Percentiles rank a stretch among this genome's conserved stretches.
Evolutionary conservation across 805 yeast species (phyloP).

Genomic region (Candida ipomoeae): DNA sequence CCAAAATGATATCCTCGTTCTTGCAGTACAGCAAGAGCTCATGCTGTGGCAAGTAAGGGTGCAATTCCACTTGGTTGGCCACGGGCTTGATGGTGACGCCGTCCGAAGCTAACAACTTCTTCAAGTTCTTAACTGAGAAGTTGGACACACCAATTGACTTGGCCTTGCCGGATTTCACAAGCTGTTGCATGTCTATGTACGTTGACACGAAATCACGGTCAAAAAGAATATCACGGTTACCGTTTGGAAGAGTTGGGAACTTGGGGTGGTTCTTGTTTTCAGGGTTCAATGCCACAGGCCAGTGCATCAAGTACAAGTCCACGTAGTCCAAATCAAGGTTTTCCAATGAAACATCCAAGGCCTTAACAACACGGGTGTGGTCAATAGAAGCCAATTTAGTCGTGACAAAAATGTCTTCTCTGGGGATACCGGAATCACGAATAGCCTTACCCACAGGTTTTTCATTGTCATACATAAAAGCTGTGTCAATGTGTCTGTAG

Average conservation of each 20-base stretch:
- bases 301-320: slow-evolving; percentile 75
- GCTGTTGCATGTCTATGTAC: slow-evolving; percentile 60
- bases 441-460: slow-evolving; percentile 54
- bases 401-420: slow-evolving; percentile 64
- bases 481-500: slow-evolving; percentile 50
- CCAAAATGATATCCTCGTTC: slow-evolving; percentile 50
- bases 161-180: slow-evolving; percentile 48
- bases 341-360: slow-evolving; percentile 54
- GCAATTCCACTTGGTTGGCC: slow-evolving; percentile 71
- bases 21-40: slow-evolving; percentile 52
- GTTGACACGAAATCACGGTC: slow-evolving; percentile 48
- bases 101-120: slow-evolving; percentile 46
- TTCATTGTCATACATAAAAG: slow-evolving; percentile 57
- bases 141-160: slow-evolving; percentile 78
- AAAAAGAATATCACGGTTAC: slow-evolving; percentile 29
- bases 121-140: slow-evolving; percentile 51
- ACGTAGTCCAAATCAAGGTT: slow-evolving; percentile 70
- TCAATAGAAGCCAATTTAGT: slow-evolving; percentile 64
- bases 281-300: slow-evolving; percentile 66
- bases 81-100: slow-evolving; percentile 58
- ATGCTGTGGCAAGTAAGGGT: slow-evolving; percentile 65
- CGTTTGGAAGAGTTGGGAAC: slow-evolving; percentile 34
- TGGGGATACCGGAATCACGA: slow-evolving; percentile 55
- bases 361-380: slow-evolving; percentile 48
- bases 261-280: slow-evolving; percentile 28